Evolutionary conservation across 805 yeast species (phyloP).

Genomic region (Teunomyces pallodes): DNA sequence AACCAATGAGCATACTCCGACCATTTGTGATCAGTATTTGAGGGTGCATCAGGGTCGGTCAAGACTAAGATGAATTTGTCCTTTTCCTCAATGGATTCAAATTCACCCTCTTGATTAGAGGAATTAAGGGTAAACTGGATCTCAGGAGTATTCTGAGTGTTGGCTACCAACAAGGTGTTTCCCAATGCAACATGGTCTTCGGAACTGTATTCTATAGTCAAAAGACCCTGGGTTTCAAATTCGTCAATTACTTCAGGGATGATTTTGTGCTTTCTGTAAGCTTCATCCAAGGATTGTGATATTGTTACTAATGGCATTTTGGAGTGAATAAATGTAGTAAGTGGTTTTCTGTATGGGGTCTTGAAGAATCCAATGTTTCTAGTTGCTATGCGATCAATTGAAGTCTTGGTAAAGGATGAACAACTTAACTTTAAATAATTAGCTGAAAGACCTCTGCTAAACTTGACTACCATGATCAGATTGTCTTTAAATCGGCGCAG

Average conservation of each 20-base stretch:
- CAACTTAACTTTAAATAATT: neutral
- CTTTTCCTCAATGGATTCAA: constrained; percentile 35
- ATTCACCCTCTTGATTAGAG: constrained; percentile 40
- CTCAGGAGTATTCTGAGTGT: constrained; percentile 66
- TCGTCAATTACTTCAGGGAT: constrained; percentile 53
- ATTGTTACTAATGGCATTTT: constrained; percentile 49
- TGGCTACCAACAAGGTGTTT: constrained; percentile 60
- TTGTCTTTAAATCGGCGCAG: neutral
- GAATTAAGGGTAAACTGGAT: constrained; percentile 63
- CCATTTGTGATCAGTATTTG: constrained; percentile 79
- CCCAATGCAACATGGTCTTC: constrained; percentile 78
- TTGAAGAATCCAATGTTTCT: constrained; percentile 3
- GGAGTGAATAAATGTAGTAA: neutral
- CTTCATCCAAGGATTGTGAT: constrained; percentile 53
- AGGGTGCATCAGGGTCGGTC: constrained; percentile 95
- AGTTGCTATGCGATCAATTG: neutral
- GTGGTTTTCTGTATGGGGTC: neutral
- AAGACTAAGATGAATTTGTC: constrained; percentile 70
- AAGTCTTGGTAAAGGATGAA: neutral
- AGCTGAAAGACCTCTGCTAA: neutral
- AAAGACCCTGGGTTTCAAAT: constrained; percentile 50
- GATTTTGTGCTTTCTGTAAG: constrained; percentile 47
- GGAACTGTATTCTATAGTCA: constrained; percentile 56
- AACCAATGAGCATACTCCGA: constrained; percentile 83
- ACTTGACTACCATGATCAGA: constrained; percentile 1